Evolutionary conservation across 306 rosid genomes (phyloP).

Genomic region (Sicyos baderoa): DNA sequence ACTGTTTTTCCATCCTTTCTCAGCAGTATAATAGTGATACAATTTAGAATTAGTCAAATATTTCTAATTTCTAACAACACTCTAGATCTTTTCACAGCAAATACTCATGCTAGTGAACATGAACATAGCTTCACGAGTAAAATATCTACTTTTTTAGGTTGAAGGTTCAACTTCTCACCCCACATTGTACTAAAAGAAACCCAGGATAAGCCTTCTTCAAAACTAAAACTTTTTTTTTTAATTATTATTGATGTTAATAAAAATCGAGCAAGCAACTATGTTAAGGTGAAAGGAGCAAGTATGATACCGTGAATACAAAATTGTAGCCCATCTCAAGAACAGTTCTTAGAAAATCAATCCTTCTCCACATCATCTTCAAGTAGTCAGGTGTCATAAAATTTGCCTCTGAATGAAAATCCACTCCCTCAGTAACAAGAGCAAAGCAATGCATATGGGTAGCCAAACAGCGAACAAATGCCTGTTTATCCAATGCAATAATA

Average conservation of each 20-base stretch:
- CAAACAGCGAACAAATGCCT: constrained; percentile 71
- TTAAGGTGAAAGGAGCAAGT: constrained; percentile 11
- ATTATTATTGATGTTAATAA: neutral
- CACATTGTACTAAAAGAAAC: too few relatives aligned
- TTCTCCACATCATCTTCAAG: constrained; percentile 93
- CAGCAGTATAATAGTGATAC: too few relatives aligned
- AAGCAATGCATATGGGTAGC: constrained; percentile 60
- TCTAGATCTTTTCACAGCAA: too few relatives aligned
- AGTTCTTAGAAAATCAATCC: constrained; percentile 82
- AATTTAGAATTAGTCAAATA: too few relatives aligned
- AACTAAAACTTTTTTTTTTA: too few relatives aligned
- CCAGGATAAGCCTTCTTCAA: too few relatives aligned
- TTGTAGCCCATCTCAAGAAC: constrained; percentile 84
- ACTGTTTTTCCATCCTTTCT: too few relatives aligned
- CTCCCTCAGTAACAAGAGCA: constrained; percentile 59
- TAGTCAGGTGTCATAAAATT: constrained; percentile 77
- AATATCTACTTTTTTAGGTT: too few relatives aligned
- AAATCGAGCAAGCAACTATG: neutral
- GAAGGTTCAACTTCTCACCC: too few relatives aligned
- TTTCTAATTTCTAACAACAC: too few relatives aligned
- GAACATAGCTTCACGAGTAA: too few relatives aligned
- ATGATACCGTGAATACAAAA: constrained; percentile 82
- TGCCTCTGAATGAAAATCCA: constrained; percentile 67
- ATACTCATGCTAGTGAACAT: too few relatives aligned
- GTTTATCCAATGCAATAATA: constrained; percentile 66